phyloP scores from a whole-genome alignment of 2,329 filamentous ascomycete species.

The Ilyonectria sp. region DNA sequence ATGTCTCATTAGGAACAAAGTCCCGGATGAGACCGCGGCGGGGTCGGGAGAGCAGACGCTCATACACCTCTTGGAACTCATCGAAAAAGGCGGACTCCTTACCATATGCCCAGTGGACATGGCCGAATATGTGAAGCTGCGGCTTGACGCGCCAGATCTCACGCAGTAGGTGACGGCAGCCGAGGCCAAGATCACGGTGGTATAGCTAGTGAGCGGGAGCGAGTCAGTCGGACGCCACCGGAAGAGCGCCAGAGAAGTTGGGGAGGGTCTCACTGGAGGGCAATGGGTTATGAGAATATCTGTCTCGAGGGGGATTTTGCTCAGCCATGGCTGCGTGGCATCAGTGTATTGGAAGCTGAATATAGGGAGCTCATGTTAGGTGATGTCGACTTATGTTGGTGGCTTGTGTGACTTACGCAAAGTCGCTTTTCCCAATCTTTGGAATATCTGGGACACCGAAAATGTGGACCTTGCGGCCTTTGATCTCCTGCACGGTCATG shows the following conservation, averaged over 20 bases:
- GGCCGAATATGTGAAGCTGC: constrained; percentile 85
- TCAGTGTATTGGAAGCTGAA: constrained; percentile 81
- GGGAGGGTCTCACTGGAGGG: constrained; percentile 70
- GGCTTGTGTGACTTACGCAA: constrained; percentile 64
- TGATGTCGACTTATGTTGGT: background rate
- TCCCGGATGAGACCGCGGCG: constrained; percentile 62
- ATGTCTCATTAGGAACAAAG: constrained; percentile 61
- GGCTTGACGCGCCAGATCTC: constrained; percentile 85
- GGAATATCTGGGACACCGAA: constrained; percentile 90
- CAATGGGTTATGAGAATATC: constrained; percentile 88
- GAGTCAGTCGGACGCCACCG: constrained; percentile 23
- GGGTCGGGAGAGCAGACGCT: constrained; percentile 69
- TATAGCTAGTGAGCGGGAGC: constrained; percentile 61
- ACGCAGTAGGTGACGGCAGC: constrained; percentile 78
- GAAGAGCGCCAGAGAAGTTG: too few relatives aligned
- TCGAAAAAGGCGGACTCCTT: constrained; percentile 82
- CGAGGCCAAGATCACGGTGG: constrained; percentile 79
- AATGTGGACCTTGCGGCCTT: constrained; percentile 69
- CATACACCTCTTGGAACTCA: constrained; percentile 79
- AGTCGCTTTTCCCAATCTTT: constrained; percentile 77
- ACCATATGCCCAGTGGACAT: constrained; percentile 85
- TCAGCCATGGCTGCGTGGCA: constrained; percentile 78
- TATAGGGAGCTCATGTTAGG: constrained; percentile 21
- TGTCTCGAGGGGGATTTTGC: constrained; percentile 78
- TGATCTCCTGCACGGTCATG: constrained; percentile 74